Percentiles rank a stretch among this genome's conserved stretches.
These are phyloP conservation scores for Trichoderma aggressivum DNA, from an alignment of 2,329 filamentous ascomycete genomes.

Conservation along the genomic window DNA sequence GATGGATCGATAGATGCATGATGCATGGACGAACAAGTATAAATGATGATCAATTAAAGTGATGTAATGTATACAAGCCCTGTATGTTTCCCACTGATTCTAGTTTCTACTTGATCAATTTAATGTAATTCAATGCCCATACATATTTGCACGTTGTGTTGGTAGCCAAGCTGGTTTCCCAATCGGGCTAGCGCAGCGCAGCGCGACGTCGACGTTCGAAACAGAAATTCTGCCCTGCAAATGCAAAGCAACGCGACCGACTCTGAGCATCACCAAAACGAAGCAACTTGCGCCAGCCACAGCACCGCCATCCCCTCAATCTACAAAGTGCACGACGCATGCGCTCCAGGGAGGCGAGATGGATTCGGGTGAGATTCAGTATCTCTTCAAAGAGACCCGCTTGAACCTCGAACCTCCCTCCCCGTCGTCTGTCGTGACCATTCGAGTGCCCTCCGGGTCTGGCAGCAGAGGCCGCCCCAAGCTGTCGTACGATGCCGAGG, in stretches of 20 bases:
- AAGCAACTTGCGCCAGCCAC: constrained; percentile 28
- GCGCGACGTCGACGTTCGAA: constrained; percentile 27
- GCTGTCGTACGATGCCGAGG: constrained; percentile 47
- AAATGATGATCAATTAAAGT: not conserved
- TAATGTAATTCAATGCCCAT: not conserved
- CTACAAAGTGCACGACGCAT: constrained; percentile 20
- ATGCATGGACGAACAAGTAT: not conserved
- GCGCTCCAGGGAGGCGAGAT: constrained; percentile 62
- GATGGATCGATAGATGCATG: not conserved
- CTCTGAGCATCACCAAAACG: constrained; percentile 22
- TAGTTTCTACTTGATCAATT: not conserved
- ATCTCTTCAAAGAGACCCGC: constrained; percentile 82
- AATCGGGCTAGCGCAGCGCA: constrained; percentile 37
- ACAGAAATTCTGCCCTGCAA: constrained; percentile 33
- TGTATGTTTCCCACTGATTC: not conserved
- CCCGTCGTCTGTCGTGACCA: constrained; percentile 65
- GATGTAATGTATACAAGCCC: not conserved
- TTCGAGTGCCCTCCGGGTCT: constrained; percentile 60
- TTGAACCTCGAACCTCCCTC: constrained; percentile 75
- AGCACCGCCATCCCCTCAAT: constrained; percentile 19
- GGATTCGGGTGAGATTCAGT: constrained; percentile 59
- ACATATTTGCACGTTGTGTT: not conserved
- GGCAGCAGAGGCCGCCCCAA: constrained; percentile 44
- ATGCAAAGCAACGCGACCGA: constrained; percentile 27
- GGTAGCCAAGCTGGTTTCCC: constrained; percentile 33